Conservation (phyloP, 1,284 basidiomycete species). For the Puccinia triticina region DNA sequence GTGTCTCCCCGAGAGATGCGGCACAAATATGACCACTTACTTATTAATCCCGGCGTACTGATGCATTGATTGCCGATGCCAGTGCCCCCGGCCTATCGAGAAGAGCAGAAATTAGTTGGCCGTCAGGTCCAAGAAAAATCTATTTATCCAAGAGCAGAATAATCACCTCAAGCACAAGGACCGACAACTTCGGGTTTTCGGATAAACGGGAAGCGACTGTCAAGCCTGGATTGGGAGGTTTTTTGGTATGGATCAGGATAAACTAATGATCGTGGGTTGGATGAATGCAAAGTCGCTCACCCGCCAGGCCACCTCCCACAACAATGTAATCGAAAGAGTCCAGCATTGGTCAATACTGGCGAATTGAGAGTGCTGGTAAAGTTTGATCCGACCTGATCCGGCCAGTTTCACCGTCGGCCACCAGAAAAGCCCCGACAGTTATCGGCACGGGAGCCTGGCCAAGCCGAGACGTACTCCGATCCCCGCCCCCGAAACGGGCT, state of each 20-base stretch:
- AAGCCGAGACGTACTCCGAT: no score
- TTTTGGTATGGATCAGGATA: not conserved
- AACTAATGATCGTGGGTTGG: not conserved
- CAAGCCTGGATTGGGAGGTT: not conserved
- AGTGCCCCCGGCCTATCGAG: conserved; percentile 20
- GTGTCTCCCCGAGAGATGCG: no score
- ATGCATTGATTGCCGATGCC: conserved; percentile 25
- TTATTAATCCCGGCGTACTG: conserved; percentile 10
- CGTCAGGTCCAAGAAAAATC: no score
- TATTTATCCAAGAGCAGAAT: not conserved
- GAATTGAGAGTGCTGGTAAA: no score
- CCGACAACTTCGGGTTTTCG: conserved; percentile 22
- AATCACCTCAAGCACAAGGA: conserved; percentile 39
- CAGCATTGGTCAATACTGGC: no score
- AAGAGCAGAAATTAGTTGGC: not conserved
- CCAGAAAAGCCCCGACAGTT: no score
- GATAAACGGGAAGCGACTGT: conserved; percentile 32
- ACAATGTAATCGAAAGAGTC: conserved; percentile 41
- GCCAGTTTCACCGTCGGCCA: no score
- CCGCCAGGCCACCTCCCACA: conserved; percentile 37
- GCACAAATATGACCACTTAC: not conserved
- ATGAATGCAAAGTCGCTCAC: not conserved
- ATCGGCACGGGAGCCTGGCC: no score
- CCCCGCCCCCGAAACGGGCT: no score
- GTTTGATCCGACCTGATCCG: no score